Percentiles rank a stretch among this genome's conserved stretches.
Evolutionary conservation across 768 basidiomycete species (phyloP).

Genomic region (Leccinellum luteum): DNA sequence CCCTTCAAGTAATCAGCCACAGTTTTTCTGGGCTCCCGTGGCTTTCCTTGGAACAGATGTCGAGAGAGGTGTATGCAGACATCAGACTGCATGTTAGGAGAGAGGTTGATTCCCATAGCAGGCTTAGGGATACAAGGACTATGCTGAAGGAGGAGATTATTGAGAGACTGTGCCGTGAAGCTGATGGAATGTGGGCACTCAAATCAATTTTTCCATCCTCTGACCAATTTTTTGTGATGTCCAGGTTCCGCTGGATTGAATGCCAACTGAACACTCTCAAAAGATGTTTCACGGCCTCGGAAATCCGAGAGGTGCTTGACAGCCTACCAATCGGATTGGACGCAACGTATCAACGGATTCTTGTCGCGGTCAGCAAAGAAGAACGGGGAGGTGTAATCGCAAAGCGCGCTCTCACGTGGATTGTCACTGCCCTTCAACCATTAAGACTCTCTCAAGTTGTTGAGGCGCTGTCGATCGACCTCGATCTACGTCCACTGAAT

Average conservation of each 20-base stretch:
- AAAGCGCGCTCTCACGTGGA: background rate
- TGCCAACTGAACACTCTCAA: background rate
- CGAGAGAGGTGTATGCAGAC: conserved; percentile 2
- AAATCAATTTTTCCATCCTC: background rate
- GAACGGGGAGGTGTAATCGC: background rate
- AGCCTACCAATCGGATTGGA: background rate
- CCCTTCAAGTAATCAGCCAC: conserved; percentile 6
- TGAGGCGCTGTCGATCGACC: background rate
- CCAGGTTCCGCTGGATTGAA: background rate
- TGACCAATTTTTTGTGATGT: background rate
- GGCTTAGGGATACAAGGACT: background rate
- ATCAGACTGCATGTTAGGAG: conserved; percentile 4
- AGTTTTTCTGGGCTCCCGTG: background rate
- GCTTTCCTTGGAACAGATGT: conserved; percentile 1
- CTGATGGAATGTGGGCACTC: conserved; percentile 11
- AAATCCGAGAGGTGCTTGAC: background rate
- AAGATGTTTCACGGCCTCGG: background rate
- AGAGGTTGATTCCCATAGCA: conserved; percentile 5
- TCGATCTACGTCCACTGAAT: background rate
- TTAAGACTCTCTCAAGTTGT: background rate
- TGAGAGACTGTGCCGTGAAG: background rate
- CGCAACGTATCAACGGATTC: background rate
- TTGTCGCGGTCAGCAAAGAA: background rate
- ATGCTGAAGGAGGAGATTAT: conserved; percentile 7
- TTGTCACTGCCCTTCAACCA: background rate